A percentile compares a stretch with the other conserved stretches of the same genome.
These are phyloP conservation scores for Metschnikowia borealis DNA, from an alignment of 805 yeast genomes.

Conservation along the genomic window DNA sequence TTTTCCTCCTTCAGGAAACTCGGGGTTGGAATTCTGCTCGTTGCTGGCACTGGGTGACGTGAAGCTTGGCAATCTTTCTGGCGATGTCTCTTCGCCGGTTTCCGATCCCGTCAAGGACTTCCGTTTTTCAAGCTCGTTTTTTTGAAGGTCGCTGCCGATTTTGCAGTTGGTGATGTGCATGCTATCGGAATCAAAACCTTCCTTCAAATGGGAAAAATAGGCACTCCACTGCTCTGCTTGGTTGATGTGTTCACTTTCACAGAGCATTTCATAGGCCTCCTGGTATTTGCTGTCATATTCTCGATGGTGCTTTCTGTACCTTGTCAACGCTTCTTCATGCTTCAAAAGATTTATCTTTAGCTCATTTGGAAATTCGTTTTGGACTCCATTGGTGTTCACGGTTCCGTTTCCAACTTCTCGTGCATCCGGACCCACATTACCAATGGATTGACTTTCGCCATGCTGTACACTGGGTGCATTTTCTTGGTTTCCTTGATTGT, in stretches of 20 bases:
- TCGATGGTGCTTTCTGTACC: not conserved
- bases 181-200: not conserved
- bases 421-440: not conserved
- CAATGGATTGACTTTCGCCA: not conserved
- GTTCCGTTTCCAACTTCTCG: not conserved
- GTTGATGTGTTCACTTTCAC: slow-evolving; percentile 3
- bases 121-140: not conserved
- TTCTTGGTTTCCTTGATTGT: not conserved
- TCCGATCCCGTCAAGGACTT: not conserved
- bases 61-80: not conserved
- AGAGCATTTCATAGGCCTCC: not conserved
- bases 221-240: not conserved
- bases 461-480: not conserved
- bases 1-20: not conserved
- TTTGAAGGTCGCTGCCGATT: not conserved
- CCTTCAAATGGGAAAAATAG: not conserved
- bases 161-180: slow-evolving; percentile 2
- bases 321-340: not conserved
- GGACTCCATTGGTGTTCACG: not conserved
- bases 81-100: not conserved
- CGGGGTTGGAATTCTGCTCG: not conserved
- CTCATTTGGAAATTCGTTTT: not conserved
- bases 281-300: not conserved
- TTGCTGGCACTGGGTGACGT: not conserved
- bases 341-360: not conserved